These are phyloP conservation scores for Penicillium sp. DNA, from an alignment of 2,329 filamentous ascomycete species.

Conservation along the genomic window DNA sequence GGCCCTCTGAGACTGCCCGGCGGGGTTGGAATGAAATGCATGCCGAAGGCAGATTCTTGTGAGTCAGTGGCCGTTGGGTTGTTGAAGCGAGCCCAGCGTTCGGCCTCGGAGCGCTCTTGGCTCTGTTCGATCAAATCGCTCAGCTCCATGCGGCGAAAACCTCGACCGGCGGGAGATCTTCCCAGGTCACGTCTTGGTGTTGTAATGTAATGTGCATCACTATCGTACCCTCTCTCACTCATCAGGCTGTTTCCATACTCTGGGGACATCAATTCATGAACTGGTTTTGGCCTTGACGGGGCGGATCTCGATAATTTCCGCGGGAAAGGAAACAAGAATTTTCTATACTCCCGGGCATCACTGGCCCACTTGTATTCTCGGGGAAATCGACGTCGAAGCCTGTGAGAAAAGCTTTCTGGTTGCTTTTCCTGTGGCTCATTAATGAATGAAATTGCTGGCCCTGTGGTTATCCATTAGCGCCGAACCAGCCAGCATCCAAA, in stretches of 20 bases:
- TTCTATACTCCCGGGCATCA: constrained; percentile 15
- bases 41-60: constrained; percentile 11
- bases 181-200: constrained; percentile 30
- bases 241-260: constrained; percentile 35
- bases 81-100: constrained; percentile 4
- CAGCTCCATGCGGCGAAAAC: constrained; percentile 12
- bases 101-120: constrained; percentile 17
- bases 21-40: constrained; percentile 20
- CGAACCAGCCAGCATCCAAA: not conserved
- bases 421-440: constrained; percentile 6
- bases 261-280: constrained; percentile 6
- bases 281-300: not conserved
- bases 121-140: constrained; percentile 22
- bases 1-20: constrained; percentile 7
- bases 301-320: constrained; percentile 16
- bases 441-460: constrained; percentile 5
- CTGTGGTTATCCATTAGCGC: not conserved
- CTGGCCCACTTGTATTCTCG: constrained; percentile 27
- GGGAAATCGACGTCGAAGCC: constrained; percentile 35
- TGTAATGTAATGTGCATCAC: constrained; percentile 41
- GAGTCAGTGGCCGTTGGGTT: not conserved
- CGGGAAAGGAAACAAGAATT: constrained; percentile 20
- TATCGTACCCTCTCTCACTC: constrained; percentile 44
- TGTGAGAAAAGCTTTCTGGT: constrained; percentile 27
- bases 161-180: constrained; percentile 8